Evolutionary conservation across 257 asterid species (phyloP), one percentile per base, ranked within the genome.

Genomic region (Fraxinus excelsior): DNA sequence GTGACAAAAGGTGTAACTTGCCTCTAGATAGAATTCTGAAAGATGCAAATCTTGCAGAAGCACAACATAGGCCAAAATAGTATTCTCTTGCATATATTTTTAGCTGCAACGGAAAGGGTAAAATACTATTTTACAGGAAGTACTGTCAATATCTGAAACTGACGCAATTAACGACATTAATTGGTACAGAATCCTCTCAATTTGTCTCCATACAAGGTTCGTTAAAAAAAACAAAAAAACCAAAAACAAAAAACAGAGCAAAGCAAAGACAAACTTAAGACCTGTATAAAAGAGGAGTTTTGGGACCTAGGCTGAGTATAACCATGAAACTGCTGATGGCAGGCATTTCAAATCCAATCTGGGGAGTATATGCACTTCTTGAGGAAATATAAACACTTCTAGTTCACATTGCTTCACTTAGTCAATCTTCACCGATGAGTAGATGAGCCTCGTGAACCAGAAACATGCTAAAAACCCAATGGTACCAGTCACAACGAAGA

Each of bases 361-460:
- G 49, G 7, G 32, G 58, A 6, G 65, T 44, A 64, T 26, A 53
- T 46, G 70, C 35, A 70, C 77, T 46, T 23, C 71, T 62, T 14
- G 26, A 74, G 31, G 64, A 76, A 76, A 74, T 69, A 76, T 69
- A 35, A 32, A 56, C 66, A 31, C 74, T 40, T 44, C 18, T 21
- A 25, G 23, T 42, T 25, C 21, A 31, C 68, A 7, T 23, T 21
- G 12, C 71, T 40, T 83, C 65, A 21, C 88, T 93, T 94, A 93
- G 83, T 93, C 98, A 23, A 93, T 91, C 96, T 93, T 93, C 80
- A 93, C 98, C 0, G 97, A 93, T 2, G 96, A 91, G 89, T 93
- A 93, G 75, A 93, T 93, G 66, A 90, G 96, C 93, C 96, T 87
- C 4, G 96, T 91, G 90, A 93, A 93, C 97, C 96, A 91, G 86